Base-by-base conservation (phyloP, 345 rosid genomes). In the Lepidium aucheri region DNA sequence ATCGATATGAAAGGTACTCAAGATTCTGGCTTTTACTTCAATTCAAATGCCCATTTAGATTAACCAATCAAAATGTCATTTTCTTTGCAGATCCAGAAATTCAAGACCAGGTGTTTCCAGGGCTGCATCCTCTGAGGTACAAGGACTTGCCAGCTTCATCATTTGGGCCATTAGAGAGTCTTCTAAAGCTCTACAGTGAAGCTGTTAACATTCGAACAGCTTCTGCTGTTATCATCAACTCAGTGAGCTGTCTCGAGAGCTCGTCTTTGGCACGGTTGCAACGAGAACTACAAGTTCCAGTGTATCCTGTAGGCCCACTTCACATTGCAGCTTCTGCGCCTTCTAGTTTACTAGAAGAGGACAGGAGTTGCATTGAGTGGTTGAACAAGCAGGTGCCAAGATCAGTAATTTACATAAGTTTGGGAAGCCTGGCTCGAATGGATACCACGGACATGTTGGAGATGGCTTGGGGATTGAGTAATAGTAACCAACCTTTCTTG, bases 341-440 rank as follows among this genome's bases (percentile, higher is more conserved):
- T 18, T 41, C 68, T 17, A 80, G 81, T 62, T 69, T 81, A 2
- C 33, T 80, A 2, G 53, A 72, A 49, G 86, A 82, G 33, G 86
- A 84, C 38, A 53, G 20, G 8, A 57, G 75, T 53, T 84, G 84
- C 76, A 69, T 84, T 9, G 38, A 72, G 45, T 82, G 89, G 89
- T 43, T 92, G 46, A 62, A 76, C 73, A 68, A 53, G 14, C 86
- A 70, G 11, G 24, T 75, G 32, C 72, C 54, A 10, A 52, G 68
- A 1, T 83, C 93, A 0, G 88, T 87, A 6, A 76, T 70, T 0
- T 89, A 87, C 68, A 74, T 92, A 46, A 77, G 90, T 67, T 80
- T 92, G 32, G 96, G 96, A 22, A 85, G 84, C 62, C 40, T 81
- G 36, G 74, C 66, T 69, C 43, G 78, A 20, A 65, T 64, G 41